These are phyloP conservation scores for Volvariella volvacea DNA, from an alignment of 1,284 basidiomycete genomes.

Conservation along the genomic window DNA sequence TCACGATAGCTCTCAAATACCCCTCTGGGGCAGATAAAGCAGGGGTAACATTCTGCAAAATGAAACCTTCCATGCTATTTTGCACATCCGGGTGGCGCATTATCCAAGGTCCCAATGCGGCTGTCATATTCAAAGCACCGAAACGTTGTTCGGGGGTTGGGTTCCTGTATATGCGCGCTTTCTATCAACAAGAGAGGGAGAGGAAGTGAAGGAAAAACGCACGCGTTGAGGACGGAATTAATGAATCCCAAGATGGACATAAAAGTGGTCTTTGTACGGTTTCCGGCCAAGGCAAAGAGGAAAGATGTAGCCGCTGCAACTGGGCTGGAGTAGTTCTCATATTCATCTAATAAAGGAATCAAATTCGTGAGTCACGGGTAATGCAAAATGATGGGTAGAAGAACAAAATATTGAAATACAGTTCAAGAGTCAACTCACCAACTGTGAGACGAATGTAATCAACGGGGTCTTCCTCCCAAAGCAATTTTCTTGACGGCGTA, in stretches of 20 bases:
- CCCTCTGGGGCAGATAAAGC: slow-evolving; percentile 60
- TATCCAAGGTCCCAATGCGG: slow-evolving; percentile 68
- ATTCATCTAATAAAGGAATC: slow-evolving; percentile 59
- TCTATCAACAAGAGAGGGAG: no score
- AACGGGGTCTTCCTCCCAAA: slow-evolving; percentile 74
- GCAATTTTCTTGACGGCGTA: slow-evolving; percentile 54
- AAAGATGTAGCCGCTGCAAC: slow-evolving; percentile 74
- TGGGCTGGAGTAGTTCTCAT: slow-evolving; percentile 70
- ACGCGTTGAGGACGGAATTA: slow-evolving; percentile 64
- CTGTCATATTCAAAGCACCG: slow-evolving; percentile 78
- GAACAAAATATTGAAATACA: slow-evolving; percentile 2
- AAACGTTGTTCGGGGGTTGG: slow-evolving; percentile 62
- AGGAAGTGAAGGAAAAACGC: slow-evolving; percentile 24
- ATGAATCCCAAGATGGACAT: slow-evolving; percentile 74
- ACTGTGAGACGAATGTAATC: slow-evolving; percentile 71
- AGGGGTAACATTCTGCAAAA: slow-evolving; percentile 66
- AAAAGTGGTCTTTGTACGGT: slow-evolving; percentile 73
- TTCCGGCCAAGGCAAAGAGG: slow-evolving; percentile 68
- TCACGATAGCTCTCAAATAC: slow-evolving; percentile 70
- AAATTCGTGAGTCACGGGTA: neutral
- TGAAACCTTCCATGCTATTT: slow-evolving; percentile 69
- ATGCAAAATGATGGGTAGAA: no score
- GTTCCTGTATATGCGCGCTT: slow-evolving; percentile 27
- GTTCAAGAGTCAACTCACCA: slow-evolving; percentile 37
- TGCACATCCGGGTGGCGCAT: slow-evolving; percentile 77